A percentile compares a stretch with the other conserved stretches of the same genome.
These are phyloP conservation scores for Scutellaria barbata DNA, from an alignment of 257 asterid species.

Conservation along the genomic window DNA sequence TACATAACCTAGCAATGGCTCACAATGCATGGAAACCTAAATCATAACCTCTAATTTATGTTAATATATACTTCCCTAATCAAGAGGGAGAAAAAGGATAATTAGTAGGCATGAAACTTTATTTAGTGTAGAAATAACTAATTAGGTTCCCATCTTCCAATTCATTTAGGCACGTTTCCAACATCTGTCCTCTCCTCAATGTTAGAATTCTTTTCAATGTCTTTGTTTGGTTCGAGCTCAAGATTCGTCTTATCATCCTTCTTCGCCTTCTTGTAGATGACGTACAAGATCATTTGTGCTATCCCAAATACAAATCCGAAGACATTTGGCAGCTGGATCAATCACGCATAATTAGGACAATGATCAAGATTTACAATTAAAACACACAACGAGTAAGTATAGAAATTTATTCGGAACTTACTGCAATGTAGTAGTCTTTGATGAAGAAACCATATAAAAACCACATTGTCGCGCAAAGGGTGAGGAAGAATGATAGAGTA, in stretches of 20 bases:
- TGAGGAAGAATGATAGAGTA: conserved; percentile 62
- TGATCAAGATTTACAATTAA: not conserved
- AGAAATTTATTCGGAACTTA: conserved; percentile 37
- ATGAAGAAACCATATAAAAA: conserved; percentile 71
- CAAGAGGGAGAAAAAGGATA: not conserved
- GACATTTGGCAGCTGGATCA: conserved; percentile 65
- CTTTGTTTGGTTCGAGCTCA: conserved; percentile 38
- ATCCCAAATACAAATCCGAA: conserved; percentile 68
- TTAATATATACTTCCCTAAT: not conserved
- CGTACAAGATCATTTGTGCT: conserved; percentile 64
- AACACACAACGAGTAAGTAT: not conserved
- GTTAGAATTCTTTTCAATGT: conserved; percentile 31
- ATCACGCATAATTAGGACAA: not conserved
- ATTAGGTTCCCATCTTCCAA: conserved; percentile 5
- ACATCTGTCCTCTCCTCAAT: conserved; percentile 18
- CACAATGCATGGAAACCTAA: not conserved
- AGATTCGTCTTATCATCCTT: conserved; percentile 26
- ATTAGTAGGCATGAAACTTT: not conserved
- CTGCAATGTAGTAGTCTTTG: conserved; percentile 68
- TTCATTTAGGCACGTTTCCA: conserved; percentile 21
- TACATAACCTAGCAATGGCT: conserved; percentile 19
- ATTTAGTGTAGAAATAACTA: not conserved
- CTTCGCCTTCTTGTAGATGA: conserved; percentile 55
- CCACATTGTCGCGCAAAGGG: conserved; percentile 69
- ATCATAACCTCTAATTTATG: conserved; percentile 12